These are phyloP conservation scores for Zymoseptoria crescenta DNA, from an alignment of 2,329 filamentous ascomycete genomes.

Conservation along the genomic window DNA sequence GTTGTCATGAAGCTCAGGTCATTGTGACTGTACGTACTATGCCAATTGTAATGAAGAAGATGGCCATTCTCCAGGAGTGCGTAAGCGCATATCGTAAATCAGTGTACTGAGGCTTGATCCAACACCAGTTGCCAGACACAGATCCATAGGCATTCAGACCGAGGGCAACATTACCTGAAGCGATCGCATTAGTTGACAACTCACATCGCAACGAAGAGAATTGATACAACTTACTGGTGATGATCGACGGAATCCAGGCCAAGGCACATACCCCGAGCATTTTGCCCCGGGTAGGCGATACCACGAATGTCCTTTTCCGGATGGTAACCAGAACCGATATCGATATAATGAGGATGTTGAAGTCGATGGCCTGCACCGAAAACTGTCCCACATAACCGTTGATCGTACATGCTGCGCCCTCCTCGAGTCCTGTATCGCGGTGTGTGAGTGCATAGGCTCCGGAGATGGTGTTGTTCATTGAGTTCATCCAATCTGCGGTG, in stretches of 20 bases:
- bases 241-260: constrained; percentile 36
- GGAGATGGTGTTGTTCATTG: constrained; percentile 37
- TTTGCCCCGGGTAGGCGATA: constrained; percentile 22
- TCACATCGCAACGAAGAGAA: not conserved
- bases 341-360: constrained; percentile 40
- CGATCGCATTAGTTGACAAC: not conserved
- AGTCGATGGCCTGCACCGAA: constrained; percentile 36
- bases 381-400: constrained; percentile 43
- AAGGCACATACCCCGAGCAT: constrained; percentile 29
- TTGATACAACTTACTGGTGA: constrained; percentile 28
- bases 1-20: not conserved
- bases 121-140: constrained; percentile 44
- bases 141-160: constrained; percentile 29
- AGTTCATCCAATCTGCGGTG: constrained; percentile 38
- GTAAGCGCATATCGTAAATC: constrained; percentile 40
- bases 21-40: constrained; percentile 17
- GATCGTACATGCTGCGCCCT: constrained; percentile 31
- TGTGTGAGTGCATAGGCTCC: constrained; percentile 31
- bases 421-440: constrained; percentile 4
- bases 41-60: constrained; percentile 35
- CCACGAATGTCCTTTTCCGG: constrained; percentile 30
- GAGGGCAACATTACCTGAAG: constrained; percentile 20
- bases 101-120: constrained; percentile 34
- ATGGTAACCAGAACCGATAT: constrained; percentile 38
- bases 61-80: constrained; percentile 40